Conservation (phyloP, 805 yeast genomes). For the Pichia cephalocereana region DNA sequence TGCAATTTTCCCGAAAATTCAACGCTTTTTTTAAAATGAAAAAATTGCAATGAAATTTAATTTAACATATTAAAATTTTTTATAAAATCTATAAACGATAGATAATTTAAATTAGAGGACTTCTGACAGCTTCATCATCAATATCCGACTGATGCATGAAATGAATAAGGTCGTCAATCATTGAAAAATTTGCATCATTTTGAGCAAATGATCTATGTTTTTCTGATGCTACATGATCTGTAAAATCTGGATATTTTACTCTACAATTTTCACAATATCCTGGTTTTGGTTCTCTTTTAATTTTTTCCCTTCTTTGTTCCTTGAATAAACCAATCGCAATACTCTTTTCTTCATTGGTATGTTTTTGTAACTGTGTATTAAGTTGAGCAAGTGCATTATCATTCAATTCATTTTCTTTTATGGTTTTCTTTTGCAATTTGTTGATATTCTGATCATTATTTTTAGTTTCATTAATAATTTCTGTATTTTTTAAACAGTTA, state of each 20-base stretch:
- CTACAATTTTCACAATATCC: conserved; percentile 96
- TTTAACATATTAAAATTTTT: not conserved
- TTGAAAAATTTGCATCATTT: conserved; percentile 59
- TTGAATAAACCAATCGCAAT: conserved; percentile 2
- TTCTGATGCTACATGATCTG: conserved; percentile 59
- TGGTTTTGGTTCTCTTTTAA: conserved; percentile 28
- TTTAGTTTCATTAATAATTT: not conserved
- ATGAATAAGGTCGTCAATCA: conserved; percentile 63
- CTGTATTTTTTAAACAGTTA: not conserved
- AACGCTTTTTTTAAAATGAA: too few relatives aligned
- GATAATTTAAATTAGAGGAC: not conserved
- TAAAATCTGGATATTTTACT: conserved; percentile 70
- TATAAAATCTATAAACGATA: not conserved
- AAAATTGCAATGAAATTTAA: not conserved
- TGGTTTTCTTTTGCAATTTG: not conserved
- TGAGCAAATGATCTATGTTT: conserved; percentile 75
- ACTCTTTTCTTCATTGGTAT: not conserved
- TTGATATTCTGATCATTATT: too few relatives aligned
- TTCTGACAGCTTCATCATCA: conserved; percentile 12
- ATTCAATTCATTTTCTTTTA: not conserved
- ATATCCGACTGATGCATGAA: not conserved
- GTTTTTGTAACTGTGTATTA: not conserved
- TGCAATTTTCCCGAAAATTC: too few relatives aligned
- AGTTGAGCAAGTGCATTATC: conserved; percentile 1
- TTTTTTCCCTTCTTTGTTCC: conserved; percentile 10